A percentile compares a stretch with the other conserved stretches of the same genome.
phyloP scores from a whole-genome alignment of 2,329 filamentous ascomycete genomes.

The Teratosphaeriaceae sp. region DNA sequence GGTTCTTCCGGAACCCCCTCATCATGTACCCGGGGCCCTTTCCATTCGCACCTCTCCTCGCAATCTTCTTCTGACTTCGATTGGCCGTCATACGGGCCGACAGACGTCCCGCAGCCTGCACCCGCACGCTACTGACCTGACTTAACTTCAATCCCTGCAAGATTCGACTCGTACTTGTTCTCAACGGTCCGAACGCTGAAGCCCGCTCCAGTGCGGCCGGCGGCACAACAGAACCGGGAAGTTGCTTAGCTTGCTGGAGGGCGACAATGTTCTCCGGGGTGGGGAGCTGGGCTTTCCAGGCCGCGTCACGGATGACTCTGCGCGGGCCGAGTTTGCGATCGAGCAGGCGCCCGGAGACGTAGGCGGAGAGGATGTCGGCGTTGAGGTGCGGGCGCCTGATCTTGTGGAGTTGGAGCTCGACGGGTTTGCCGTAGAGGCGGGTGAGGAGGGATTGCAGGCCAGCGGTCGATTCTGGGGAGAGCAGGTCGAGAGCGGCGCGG shows the following conservation, averaged over 20 bases:
- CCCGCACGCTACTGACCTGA: slow-evolving; percentile 24
- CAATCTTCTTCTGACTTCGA: slow-evolving; percentile 23
- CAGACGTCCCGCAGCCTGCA: slow-evolving; percentile 27
- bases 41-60: slow-evolving; percentile 22
- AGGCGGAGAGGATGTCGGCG: slow-evolving; percentile 25
- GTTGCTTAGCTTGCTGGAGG: slow-evolving; percentile 19
- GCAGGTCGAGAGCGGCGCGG: neutral
- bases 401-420: slow-evolving; percentile 23
- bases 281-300: slow-evolving; percentile 25
- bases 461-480: neutral
- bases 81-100: slow-evolving; percentile 30
- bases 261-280: slow-evolving; percentile 17
- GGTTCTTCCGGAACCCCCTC: slow-evolving; percentile 23
- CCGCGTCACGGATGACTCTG: slow-evolving; percentile 26
- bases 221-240: slow-evolving; percentile 11
- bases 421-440: slow-evolving; percentile 24
- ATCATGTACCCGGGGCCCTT: slow-evolving; percentile 23
- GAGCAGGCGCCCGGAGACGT: slow-evolving; percentile 21
- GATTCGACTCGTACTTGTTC: slow-evolving; percentile 16
- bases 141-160: slow-evolving; percentile 20
- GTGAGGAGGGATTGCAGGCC: slow-evolving; percentile 18
- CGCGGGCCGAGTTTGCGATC: slow-evolving; percentile 24
- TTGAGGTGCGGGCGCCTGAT: slow-evolving; percentile 24
- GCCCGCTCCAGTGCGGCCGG: slow-evolving; percentile 9
- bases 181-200: slow-evolving; percentile 18